Conservation (phyloP, 495 filamentous ascomycete genomes). For the Penicillium parvum region DNA sequence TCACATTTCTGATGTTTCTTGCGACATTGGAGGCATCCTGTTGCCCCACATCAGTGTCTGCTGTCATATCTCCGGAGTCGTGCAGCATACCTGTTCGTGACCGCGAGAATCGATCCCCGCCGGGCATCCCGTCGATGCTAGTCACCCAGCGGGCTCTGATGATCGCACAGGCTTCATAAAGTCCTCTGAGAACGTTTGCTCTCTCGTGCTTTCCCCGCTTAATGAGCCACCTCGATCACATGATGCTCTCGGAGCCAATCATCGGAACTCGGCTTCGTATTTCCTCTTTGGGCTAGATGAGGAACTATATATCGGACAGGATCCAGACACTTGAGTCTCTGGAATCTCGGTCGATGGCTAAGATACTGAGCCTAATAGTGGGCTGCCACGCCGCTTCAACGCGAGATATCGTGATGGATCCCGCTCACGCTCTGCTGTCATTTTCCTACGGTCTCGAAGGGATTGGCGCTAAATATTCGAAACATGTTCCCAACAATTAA, state of each 20-base stretch:
- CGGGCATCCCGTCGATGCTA: slow-evolving; percentile 11
- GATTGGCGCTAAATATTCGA: too few species aligned
- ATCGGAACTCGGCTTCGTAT: background rate
- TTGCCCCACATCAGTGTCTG: slow-evolving; percentile 1
- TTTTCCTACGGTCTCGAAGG: too few species aligned
- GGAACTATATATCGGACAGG: too few species aligned
- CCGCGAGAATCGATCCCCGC: slow-evolving; percentile 15
- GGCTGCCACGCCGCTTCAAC: too few species aligned
- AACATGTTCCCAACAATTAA: too few species aligned
- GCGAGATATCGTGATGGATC: too few species aligned
- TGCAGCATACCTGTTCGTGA: slow-evolving; percentile 21
- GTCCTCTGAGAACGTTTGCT: background rate
- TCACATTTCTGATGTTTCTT: slow-evolving; percentile 26
- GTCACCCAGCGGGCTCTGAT: background rate
- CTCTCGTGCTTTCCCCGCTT: slow-evolving; percentile 7
- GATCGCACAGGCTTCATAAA: background rate
- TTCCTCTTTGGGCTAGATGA: slow-evolving; percentile 3
- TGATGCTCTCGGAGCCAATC: slow-evolving; percentile 2
- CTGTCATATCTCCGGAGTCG: background rate
- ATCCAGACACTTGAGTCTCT: too few species aligned
- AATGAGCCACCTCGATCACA: slow-evolving; percentile 11
- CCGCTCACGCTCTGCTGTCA: too few species aligned
- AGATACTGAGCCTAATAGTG: too few species aligned
- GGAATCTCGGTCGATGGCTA: too few species aligned
- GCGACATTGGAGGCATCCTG: slow-evolving; percentile 26